Conservation (phyloP, 495 filamentous ascomycete genomes). For the Aspergillus biplanus region DNA sequence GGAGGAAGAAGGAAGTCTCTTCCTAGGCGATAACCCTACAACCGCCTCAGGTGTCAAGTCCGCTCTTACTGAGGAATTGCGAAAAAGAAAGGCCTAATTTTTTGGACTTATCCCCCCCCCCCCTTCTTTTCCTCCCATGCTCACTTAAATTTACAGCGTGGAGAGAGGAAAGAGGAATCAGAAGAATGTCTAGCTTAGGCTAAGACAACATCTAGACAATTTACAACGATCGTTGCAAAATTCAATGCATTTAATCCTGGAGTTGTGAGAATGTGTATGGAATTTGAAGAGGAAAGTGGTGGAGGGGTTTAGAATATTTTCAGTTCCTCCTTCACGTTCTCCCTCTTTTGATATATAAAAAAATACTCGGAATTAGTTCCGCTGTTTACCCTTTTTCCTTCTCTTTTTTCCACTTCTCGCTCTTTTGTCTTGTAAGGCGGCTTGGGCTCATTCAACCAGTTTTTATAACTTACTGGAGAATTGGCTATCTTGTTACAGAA, state of each 20-base stretch:
- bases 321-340: background rate
- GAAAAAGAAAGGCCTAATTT: conserved; percentile 30
- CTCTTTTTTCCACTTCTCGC: background rate
- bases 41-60: conserved; percentile 35
- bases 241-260: no score
- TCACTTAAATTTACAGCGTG: background rate
- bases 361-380: background rate
- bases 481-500: no score
- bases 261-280: no score
- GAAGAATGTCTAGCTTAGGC: background rate
- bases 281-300: no score
- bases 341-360: background rate
- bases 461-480: no score
- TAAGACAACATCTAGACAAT: no score
- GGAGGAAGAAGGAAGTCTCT: conserved; percentile 38
- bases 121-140: conserved; percentile 19
- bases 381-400: background rate
- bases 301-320: background rate
- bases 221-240: no score
- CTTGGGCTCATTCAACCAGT: no score
- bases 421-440: background rate
- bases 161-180: background rate
- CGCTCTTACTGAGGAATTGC: conserved; percentile 31
- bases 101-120: background rate
- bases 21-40: conserved; percentile 33